Base-by-base conservation (phyloP, 257 asterid species). In the Solanum virginianum region DNA sequence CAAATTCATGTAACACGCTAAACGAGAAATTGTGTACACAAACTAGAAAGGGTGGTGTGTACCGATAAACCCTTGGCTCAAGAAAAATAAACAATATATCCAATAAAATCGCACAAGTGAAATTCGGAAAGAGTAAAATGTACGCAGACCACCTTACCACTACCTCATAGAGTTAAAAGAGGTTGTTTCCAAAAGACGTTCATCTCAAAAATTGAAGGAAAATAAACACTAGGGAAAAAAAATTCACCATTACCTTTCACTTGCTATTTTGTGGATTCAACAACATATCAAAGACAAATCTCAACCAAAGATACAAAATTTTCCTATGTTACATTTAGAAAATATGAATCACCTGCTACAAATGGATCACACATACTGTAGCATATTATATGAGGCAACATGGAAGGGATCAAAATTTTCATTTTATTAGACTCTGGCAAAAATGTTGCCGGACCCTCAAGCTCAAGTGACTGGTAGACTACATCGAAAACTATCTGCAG, bases 401-500 rank as follows among this genome's bases (percentile, higher is more conserved):
- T 24, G 22, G 63, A 26, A 10, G 26, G 45, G 2, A 13, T 53
- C 74, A 83, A 17, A 20, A 8, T 2, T 54, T 68, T 51, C 81
- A 18, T 83, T 70, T 66, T 74, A 39, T 68, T 36, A 49, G 29
- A 53, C 22, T 56, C 29, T 8, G 7, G 75, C 82, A 49, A 77
- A 77, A 26, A 51, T 77, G 82, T 51, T 20, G 47, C 15, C 82
- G 51, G 65, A 85, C 84, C 66, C 80, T 70, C 71, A 6, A 29
- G 45, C 85, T 57, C 18, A 26, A 24, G 24, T 39, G 75, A 53
- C 68, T 53, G 69, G 84, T 47, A 59, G 16, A 63, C 3, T 69
- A 80, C 86, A 71, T 56, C 17, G 14, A 45, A 15, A 80, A 88
- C 89, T 91, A 92, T 90, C 97, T 91, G 93, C 93, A 94, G 85